Evolutionary conservation across 2,329 filamentous ascomycete genomes (phyloP), one percentile per base, ranked within the genome.

Genomic region (Ascomycota sp.): DNA sequence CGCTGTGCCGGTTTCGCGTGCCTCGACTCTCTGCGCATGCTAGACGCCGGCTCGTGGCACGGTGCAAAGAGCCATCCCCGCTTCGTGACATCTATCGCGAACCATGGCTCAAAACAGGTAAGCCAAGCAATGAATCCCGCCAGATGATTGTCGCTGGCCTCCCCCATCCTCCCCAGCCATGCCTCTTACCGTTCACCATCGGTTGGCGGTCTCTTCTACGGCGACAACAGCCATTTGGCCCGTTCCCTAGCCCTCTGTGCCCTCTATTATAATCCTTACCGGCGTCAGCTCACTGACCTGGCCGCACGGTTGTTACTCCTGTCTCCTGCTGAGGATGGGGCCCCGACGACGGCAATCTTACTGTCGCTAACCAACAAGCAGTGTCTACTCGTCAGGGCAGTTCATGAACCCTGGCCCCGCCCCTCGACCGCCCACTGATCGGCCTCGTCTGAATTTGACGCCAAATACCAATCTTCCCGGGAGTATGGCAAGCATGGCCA

Each of bases 321-420:
- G n/a, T n/a, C n/a, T n/a, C n/a, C n/a, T n/a, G n/a, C n/a, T n/a
- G n/a, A n/a, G n/a, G n/a, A n/a, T n/a, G n/a, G n/a, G n/a, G n/a
- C n/a, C n/a, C n/a, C n/a, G n/a, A n/a, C n/a, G n/a, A n/a, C n/a
- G n/a, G n/a, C n/a, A n/a, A n/a, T n/a, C n/a, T n/a, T n/a, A n/a
- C n/a, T n/a, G n/a, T n/a, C 10, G 27, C 39, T 43, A 27, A 32
- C 27, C 28, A 21, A 7, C 23, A 30, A 17, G 21, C 44, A 72
- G 65, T 47, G 53, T 65, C 42, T 75, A 72, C 46, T 56, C 65
- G 25, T 57, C 60, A 39, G 67, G 63, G 43, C 69, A 73, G 52
- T 95, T 95, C 59, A 91, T 95, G 79, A 95, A 95, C 54, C 83
- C 89, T 37, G 83, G 89, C 39, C 86, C 89, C 43, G 86, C 89